These are phyloP conservation scores for Fraxinus cuspidata DNA, from an alignment of 257 asterid species.

Conservation along the genomic window DNA sequence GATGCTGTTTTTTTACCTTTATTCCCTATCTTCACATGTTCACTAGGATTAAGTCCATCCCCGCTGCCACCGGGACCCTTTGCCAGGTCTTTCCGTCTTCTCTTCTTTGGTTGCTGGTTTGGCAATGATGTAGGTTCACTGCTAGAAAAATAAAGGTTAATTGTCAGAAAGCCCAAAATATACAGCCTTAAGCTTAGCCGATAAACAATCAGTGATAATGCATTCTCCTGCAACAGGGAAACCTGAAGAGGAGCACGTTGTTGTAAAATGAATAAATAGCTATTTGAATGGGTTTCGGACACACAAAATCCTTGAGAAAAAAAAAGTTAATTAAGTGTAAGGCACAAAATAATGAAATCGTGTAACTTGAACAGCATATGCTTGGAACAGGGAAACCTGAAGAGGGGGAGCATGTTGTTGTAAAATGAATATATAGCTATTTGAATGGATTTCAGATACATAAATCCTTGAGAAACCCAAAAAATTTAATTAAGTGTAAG, in stretches of 20 bases:
- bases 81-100: constrained; percentile 72
- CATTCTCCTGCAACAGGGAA: constrained; percentile 9
- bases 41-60: constrained; percentile 47
- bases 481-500: neutral
- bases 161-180: neutral
- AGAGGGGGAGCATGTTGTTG: neutral
- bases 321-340: neutral
- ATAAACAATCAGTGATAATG: constrained; percentile 1
- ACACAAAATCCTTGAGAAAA: neutral
- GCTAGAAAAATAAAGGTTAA: constrained; percentile 31
- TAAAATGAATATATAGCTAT: neutral
- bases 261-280: neutral
- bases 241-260: neutral
- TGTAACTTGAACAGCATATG: no score
- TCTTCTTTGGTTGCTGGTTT: constrained; percentile 74
- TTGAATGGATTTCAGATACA: neutral
- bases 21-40: constrained; percentile 61
- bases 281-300: neutral
- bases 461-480: neutral
- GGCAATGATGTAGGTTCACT: constrained; percentile 67
- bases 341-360: neutral
- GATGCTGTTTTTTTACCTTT: constrained; percentile 63
- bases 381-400: constrained; percentile 9
- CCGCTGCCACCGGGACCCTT: constrained; percentile 55
- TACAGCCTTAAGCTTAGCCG: neutral